Conservation (phyloP, 345 rosid species). For the Pugionium cornutum region DNA sequence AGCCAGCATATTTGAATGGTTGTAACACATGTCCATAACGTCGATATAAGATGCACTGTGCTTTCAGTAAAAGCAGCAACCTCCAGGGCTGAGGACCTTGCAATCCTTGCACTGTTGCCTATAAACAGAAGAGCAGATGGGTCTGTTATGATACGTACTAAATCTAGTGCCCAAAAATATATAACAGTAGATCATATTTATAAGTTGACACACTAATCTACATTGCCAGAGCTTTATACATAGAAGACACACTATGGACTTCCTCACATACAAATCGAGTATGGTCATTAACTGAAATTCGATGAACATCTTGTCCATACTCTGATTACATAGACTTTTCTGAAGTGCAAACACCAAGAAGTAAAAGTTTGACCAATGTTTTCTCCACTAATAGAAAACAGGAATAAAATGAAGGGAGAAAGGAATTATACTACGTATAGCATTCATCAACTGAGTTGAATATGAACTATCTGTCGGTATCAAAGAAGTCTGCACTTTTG, state of each 20-base stretch:
- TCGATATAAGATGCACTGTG: constrained; percentile 92
- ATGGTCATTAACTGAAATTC: constrained; percentile 6
- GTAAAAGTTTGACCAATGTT: not conserved
- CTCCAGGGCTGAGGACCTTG: constrained; percentile 99
- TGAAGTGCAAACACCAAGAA: constrained; percentile 10
- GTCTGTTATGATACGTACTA: not conserved
- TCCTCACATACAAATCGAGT: constrained; percentile 7
- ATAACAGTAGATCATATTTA: constrained; percentile 11
- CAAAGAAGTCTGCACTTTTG: constrained; percentile 4
- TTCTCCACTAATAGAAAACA: constrained; percentile 9
- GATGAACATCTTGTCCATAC: constrained; percentile 4
- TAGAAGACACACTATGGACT: constrained; percentile 3
- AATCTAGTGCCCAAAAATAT: not conserved
- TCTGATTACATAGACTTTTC: constrained; percentile 11
- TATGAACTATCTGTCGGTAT: constrained; percentile 4
- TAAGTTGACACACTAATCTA: constrained; percentile 2
- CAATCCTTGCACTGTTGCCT: constrained; percentile 99
- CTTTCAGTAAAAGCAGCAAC: constrained; percentile 87
- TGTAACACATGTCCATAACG: constrained; percentile 80
- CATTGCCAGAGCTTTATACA: constrained; percentile 18
- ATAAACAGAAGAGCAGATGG: constrained; percentile 25
- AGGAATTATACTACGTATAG: constrained; percentile 4
- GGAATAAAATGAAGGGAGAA: constrained; percentile 20
- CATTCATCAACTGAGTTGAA: constrained; percentile 29
- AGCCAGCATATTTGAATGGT: constrained; percentile 99